These are phyloP conservation scores for Glycine soja DNA, from an alignment of 306 rosid genomes.

Conservation along the genomic window DNA sequence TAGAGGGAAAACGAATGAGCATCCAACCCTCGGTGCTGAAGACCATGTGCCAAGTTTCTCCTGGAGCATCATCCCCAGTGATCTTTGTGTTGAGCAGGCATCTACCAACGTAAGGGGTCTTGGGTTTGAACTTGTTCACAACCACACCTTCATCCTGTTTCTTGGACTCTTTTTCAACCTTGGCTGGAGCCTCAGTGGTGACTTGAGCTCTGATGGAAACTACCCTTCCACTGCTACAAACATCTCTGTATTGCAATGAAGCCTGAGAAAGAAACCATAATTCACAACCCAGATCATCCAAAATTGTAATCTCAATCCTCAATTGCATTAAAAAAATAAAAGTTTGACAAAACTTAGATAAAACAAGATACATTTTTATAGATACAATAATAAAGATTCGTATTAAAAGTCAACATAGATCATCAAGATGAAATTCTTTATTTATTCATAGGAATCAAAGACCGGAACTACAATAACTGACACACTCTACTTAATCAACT, in stretches of 20 bases:
- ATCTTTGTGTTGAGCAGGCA: conserved; percentile 94
- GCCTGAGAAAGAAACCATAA: conserved; percentile 49
- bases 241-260: conserved; percentile 60
- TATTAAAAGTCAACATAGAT: too few species aligned
- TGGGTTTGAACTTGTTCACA: conserved; percentile 82
- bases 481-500: too few species aligned
- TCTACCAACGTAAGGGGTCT: conserved; percentile 77
- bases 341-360: not conserved
- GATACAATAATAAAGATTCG: too few species aligned
- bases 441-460: too few species aligned
- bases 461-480: too few species aligned
- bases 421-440: too few species aligned
- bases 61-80: conserved; percentile 99
- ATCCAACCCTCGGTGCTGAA: conserved; percentile 90
- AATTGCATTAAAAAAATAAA: not conserved
- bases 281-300: not conserved
- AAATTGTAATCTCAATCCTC: conserved; percentile 8
- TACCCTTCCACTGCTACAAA: conserved; percentile 57
- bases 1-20: not conserved
- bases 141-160: conserved; percentile 85
- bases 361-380: too few species aligned
- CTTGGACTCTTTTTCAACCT: conserved; percentile 78
- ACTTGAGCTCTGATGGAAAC: conserved; percentile 84
- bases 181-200: conserved; percentile 81
- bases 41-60: conserved; percentile 99